Evolutionary conservation across 192 early-diverging fungal species (phyloP).

Genomic region (Hyaloraphidium curvatum): DNA sequence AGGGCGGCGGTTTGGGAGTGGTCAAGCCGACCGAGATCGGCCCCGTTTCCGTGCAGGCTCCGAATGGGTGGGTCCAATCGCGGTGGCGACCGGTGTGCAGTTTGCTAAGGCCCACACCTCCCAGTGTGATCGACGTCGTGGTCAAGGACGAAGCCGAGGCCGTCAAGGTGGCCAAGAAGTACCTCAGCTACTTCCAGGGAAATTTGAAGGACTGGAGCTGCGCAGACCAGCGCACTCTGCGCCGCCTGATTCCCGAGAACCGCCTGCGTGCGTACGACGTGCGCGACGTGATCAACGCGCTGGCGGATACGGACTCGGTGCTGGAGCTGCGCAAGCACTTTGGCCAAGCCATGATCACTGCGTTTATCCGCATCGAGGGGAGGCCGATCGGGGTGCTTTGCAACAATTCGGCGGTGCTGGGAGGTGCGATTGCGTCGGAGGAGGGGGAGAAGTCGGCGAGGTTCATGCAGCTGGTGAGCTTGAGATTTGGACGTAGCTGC

Average conservation of each 20-base stretch:
- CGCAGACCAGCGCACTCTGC: slow-evolving; percentile 1
- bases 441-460: slow-evolving; percentile 3
- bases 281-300: background rate
- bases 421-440: slow-evolving; percentile 9
- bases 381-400: slow-evolving; percentile 8
- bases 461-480: slow-evolving; percentile 6
- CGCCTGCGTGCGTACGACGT: background rate
- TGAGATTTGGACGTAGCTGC: no score
- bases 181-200: slow-evolving; percentile 1
- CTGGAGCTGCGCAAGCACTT: background rate
- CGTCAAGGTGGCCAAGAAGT: background rate
- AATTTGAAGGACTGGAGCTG: background rate
- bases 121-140: background rate
- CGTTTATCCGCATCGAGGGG: slow-evolving; percentile 10
- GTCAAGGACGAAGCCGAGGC: slow-evolving; percentile 1
- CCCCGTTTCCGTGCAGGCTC: slow-evolving; percentile 5
- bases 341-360: slow-evolving; percentile 6
- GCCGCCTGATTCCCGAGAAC: background rate
- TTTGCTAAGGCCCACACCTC: no score
- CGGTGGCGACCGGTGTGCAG: no score
- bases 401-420: slow-evolving; percentile 7
- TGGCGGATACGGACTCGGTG: background rate
- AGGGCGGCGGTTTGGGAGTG: slow-evolving; percentile 11
- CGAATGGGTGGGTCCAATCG: slow-evolving; percentile 8
- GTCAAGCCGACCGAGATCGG: slow-evolving; percentile 11